Conservation (phyloP, 2,329 filamentous ascomycete genomes). For the Ceratocystis cubensis region DNA sequence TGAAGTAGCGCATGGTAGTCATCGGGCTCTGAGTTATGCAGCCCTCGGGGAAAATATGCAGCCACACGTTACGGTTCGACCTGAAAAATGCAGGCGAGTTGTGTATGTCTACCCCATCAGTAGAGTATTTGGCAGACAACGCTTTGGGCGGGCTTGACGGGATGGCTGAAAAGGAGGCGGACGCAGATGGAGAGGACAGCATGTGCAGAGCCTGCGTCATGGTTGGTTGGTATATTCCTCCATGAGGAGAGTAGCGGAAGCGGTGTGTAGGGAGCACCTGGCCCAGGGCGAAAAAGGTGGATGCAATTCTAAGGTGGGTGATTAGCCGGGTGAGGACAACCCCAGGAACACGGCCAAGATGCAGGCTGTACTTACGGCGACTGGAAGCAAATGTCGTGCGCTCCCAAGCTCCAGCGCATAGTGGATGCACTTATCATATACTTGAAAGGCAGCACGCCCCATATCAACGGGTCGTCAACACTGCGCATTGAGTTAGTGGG, state of each 20-base stretch:
- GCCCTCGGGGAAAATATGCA: constrained; percentile 93
- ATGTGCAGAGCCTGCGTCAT: constrained; percentile 75
- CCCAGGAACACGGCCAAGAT: background rate
- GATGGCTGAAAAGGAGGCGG: constrained; percentile 17
- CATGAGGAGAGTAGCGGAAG: constrained; percentile 59
- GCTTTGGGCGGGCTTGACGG: constrained; percentile 38
- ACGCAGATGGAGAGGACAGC: constrained; percentile 41
- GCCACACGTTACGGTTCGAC: constrained; percentile 62
- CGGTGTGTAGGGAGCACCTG: constrained; percentile 88
- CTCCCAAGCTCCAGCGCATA: constrained; percentile 78
- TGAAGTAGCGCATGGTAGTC: constrained; percentile 85
- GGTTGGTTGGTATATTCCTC: constrained; percentile 82
- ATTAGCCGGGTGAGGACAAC: background rate
- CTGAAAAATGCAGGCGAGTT: constrained; percentile 59
- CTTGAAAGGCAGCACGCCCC: constrained; percentile 70
- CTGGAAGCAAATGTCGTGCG: constrained; percentile 90
- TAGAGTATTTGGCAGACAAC: constrained; percentile 44
- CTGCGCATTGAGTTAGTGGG: constrained; percentile 35
- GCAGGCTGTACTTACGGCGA: constrained; percentile 48
- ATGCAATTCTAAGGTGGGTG: constrained; percentile 41
- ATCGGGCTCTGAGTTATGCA: constrained; percentile 78
- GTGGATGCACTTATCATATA: constrained; percentile 62
- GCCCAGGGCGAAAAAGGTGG: constrained; percentile 74
- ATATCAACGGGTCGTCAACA: constrained; percentile 86
- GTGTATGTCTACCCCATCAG: constrained; percentile 53